These are phyloP conservation scores for Penicillium polonicum DNA, from an alignment of 2,329 filamentous ascomycete species.

Conservation along the genomic window DNA sequence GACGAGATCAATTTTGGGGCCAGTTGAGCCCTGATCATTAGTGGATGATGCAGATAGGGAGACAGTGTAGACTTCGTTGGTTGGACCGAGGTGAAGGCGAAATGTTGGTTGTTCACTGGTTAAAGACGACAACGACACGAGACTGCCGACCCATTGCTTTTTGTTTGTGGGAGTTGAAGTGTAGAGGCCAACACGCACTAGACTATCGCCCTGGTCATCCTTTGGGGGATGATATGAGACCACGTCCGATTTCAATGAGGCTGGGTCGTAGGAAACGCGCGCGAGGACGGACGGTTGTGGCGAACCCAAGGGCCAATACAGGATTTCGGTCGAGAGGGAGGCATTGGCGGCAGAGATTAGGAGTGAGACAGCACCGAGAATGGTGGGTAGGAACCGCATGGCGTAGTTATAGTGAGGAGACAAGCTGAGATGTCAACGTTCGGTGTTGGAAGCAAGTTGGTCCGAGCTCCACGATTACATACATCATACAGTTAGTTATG, in stretches of 20 bases:
- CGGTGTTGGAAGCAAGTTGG: neutral
- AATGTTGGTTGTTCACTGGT: slow-evolving; percentile 32
- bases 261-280: slow-evolving; percentile 43
- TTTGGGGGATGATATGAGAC: slow-evolving; percentile 41
- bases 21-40: slow-evolving; percentile 18
- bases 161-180: slow-evolving; percentile 34
- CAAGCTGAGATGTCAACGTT: neutral
- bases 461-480: slow-evolving; percentile 2
- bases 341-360: slow-evolving; percentile 18
- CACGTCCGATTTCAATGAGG: slow-evolving; percentile 36
- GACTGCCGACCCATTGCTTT: slow-evolving; percentile 43
- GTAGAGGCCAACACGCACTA: slow-evolving; percentile 55
- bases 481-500: too few species aligned
- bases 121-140: slow-evolving; percentile 40
- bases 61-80: slow-evolving; percentile 41
- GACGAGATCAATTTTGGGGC: slow-evolving; percentile 37
- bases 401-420: neutral
- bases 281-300: slow-evolving; percentile 39
- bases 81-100: slow-evolving; percentile 41
- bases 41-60: slow-evolving; percentile 32
- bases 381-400: slow-evolving; percentile 21
- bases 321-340: slow-evolving; percentile 33
- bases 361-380: slow-evolving; percentile 18
- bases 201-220: slow-evolving; percentile 42
- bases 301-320: slow-evolving; percentile 39